Percentiles rank a stretch among this genome's conserved stretches.
These are phyloP conservation scores for Truncatella angustata DNA, from an alignment of 2,329 filamentous ascomycete species.

Conservation along the genomic window DNA sequence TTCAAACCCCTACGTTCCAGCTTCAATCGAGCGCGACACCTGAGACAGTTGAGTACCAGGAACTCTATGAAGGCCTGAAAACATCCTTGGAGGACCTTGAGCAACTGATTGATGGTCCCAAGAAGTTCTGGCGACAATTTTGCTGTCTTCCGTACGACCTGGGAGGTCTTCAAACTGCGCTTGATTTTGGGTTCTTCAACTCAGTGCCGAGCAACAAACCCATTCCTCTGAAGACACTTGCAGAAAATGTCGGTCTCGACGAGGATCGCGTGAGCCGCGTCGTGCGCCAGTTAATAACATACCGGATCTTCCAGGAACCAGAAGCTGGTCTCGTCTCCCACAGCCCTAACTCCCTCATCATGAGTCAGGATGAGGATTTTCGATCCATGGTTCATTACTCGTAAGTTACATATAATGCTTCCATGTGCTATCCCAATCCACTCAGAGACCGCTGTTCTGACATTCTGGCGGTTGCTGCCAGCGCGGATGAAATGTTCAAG, in stretches of 20 bases:
- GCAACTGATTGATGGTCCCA: neutral
- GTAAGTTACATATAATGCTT: neutral
- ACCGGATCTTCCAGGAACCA: conserved; percentile 21
- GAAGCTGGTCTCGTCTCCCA: conserved; percentile 14
- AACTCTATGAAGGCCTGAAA: conserved; percentile 9
- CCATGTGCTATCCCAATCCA: neutral
- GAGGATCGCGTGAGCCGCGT: conserved; percentile 19
- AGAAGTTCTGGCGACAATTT: neutral
- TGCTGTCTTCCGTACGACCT: conserved; percentile 1
- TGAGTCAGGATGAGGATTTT: conserved; percentile 16
- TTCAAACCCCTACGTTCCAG: neutral
- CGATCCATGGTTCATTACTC: conserved; percentile 16
- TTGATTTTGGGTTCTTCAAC: conserved; percentile 25
- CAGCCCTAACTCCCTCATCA: conserved; percentile 15
- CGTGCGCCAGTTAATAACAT: conserved; percentile 20
- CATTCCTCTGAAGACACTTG: conserved; percentile 19
- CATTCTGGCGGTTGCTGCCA: neutral
- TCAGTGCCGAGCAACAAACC: conserved; percentile 16
- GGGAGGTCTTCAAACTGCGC: conserved; percentile 13
- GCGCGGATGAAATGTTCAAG: conserved; percentile 26
- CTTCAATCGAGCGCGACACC: neutral
- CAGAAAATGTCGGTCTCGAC: conserved; percentile 18
- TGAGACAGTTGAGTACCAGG: conserved; percentile 1
- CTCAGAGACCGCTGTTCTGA: no score
- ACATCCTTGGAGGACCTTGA: conserved; percentile 15